phyloP scores from a whole-genome alignment of 1,284 basidiomycete genomes.

The Cryptococcus sp. region DNA sequence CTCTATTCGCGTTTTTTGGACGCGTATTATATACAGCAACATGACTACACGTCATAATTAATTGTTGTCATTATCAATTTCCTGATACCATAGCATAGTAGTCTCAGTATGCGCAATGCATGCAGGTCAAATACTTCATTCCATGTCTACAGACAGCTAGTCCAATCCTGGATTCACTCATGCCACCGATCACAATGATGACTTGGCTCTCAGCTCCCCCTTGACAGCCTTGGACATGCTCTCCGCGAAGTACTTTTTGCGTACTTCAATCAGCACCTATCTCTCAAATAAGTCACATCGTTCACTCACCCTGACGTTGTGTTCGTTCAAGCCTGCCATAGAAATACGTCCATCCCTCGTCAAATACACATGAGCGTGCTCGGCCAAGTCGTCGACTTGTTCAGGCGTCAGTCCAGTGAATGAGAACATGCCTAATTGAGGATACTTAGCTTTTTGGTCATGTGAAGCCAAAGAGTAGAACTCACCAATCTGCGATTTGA shows the following conservation, averaged over 20 bases:
- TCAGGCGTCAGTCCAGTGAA: conserved; percentile 82
- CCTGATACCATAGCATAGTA: too few relatives aligned
- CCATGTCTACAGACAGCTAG: background rate
- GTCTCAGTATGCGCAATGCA: background rate
- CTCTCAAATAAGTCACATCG: background rate
- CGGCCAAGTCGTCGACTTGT: conserved; percentile 83
- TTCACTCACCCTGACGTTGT: conserved; percentile 68
- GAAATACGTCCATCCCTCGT: conserved; percentile 76
- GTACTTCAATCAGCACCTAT: background rate
- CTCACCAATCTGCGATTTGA: conserved; percentile 96
- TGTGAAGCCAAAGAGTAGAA: conserved; percentile 53
- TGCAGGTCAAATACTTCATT: background rate
- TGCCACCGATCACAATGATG: conserved; percentile 1
- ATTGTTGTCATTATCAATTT: too few relatives aligned
- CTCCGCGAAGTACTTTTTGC: conserved; percentile 71
- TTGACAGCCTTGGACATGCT: conserved; percentile 79
- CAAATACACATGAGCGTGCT: conserved; percentile 89
- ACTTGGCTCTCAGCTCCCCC: conserved; percentile 63
- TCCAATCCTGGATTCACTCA: background rate
- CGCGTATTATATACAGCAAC: background rate
- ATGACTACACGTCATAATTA: conserved; percentile 6
- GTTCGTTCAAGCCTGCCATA: conserved; percentile 90
- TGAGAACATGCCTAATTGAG: conserved; percentile 56
- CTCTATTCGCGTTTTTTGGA: conserved; percentile 2
- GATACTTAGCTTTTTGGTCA: background rate